Percentiles rank a stretch among this genome's conserved stretches.
Conservation (phyloP, 352 stramenopile species). For the Pythium grandisporangium region DNA sequence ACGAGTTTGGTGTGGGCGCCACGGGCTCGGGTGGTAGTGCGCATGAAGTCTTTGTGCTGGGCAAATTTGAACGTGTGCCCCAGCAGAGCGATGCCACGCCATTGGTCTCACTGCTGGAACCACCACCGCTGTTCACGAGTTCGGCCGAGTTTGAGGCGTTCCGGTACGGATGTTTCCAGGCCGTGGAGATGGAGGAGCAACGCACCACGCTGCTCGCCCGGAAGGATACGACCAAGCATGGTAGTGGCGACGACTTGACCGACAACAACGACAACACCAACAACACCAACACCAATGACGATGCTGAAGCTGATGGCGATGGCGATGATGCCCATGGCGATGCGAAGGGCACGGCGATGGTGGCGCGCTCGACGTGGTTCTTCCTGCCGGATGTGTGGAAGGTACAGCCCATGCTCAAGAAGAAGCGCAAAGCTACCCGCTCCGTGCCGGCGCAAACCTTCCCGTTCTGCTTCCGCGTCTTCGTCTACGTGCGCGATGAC, state of each 20-base stretch:
- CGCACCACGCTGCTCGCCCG: constrained; percentile 18
- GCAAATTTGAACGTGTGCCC: constrained; percentile 70
- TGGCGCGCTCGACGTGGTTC: constrained; percentile 72
- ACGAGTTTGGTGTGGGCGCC: constrained; percentile 25
- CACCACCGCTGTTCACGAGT: constrained; percentile 27
- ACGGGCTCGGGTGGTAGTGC: constrained; percentile 26
- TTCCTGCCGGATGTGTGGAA: constrained; percentile 86
- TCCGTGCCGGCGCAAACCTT: constrained; percentile 77
- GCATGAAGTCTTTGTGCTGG: constrained; percentile 64
- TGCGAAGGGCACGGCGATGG: no score
- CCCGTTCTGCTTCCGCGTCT: constrained; percentile 81
- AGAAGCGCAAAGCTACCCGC: constrained; percentile 83
- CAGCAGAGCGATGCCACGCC: constrained; percentile 46
- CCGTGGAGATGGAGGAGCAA: constrained; percentile 71
- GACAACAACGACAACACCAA: neutral
- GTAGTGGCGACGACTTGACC: no score
- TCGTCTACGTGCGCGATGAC: constrained; percentile 37
- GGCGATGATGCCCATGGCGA: no score
- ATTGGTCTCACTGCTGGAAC: constrained; percentile 26
- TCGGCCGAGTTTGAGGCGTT: constrained; percentile 60
- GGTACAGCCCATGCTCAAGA: constrained; percentile 82
- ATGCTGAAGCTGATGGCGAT: no score
- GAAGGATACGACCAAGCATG: no score
- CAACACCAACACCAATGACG: neutral
- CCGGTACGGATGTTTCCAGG: constrained; percentile 73